Conservation (phyloP, 2,329 filamentous ascomycete species). For the Clarireedia hainanense region DNA sequence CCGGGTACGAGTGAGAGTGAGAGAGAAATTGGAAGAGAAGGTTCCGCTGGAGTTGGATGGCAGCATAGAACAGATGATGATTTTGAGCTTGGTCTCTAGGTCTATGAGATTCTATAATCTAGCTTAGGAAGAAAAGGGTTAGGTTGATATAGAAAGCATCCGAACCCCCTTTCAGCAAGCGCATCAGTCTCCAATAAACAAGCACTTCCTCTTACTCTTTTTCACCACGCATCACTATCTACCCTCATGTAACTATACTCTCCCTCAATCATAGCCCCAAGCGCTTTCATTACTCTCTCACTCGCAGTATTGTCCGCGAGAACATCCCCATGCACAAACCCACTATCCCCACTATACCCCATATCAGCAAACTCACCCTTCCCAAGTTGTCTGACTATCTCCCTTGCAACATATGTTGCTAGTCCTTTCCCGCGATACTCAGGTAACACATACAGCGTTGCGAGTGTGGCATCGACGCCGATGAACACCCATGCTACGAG, state of each 20-base stretch:
- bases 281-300: slow-evolving; percentile 25
- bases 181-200: not conserved
- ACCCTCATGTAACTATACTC: slow-evolving; percentile 23
- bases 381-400: slow-evolving; percentile 16
- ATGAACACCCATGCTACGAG: slow-evolving; percentile 26
- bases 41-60: too few species aligned
- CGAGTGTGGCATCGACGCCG: slow-evolving; percentile 23
- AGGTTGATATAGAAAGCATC: too few species aligned
- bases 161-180: too few species aligned
- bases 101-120: too few species aligned
- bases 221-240: slow-evolving; percentile 19
- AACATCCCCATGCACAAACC: slow-evolving; percentile 27
- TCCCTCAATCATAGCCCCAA: slow-evolving; percentile 15
- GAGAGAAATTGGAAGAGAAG: not conserved
- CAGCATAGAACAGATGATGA: too few species aligned
- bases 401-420: slow-evolving; percentile 19
- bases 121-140: too few species aligned
- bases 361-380: slow-evolving; percentile 21
- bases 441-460: slow-evolving; percentile 25
- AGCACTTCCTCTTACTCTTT: not conserved
- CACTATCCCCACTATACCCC: slow-evolving; percentile 22
- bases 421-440: slow-evolving; percentile 24
- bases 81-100: too few species aligned
- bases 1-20: not conserved
- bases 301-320: slow-evolving; percentile 25